Evolutionary conservation across 108 stramenopile genomes (phyloP).

Genomic region (Aurantiochytrium sp.): DNA sequence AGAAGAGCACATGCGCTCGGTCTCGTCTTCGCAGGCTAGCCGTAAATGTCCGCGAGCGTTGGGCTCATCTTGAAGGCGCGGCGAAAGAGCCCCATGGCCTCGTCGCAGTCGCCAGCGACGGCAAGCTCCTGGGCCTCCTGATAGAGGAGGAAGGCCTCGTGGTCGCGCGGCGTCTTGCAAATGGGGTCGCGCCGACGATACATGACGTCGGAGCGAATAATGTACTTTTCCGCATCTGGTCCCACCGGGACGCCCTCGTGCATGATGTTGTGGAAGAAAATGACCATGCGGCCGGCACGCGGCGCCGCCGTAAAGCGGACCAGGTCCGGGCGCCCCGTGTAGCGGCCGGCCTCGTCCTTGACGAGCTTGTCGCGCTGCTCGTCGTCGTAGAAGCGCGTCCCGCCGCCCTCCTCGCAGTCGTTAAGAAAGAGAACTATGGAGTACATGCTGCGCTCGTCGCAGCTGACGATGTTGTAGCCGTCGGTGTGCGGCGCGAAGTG

Average conservation of each 20-base stretch:
- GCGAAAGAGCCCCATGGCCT: conserved; percentile 5
- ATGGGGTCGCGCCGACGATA: conserved; percentile 21
- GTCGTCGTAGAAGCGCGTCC: conserved; percentile 36
- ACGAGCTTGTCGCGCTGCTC: conserved; percentile 12
- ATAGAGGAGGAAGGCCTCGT: conserved; percentile 33
- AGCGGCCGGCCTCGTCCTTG: not conserved
- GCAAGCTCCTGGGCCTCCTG: conserved; percentile 34
- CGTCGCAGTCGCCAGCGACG: not conserved
- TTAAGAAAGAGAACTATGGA: conserved; percentile 35
- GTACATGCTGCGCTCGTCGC: conserved; percentile 34
- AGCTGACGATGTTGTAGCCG: conserved; percentile 31
- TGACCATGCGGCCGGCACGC: conserved; percentile 30
- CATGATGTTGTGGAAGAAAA: conserved; percentile 36
- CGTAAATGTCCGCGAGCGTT: not conserved
- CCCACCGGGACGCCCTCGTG: conserved; percentile 34
- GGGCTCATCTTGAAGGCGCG: conserved; percentile 41
- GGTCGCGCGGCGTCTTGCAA: conserved; percentile 20
- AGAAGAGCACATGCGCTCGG: too few relatives aligned
- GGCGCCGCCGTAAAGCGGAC: conserved; percentile 31
- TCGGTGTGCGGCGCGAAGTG: conserved; percentile 43
- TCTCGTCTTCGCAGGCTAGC: not conserved
- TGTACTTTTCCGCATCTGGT: conserved; percentile 18
- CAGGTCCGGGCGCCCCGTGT: not conserved
- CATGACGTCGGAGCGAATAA: conserved; percentile 41
- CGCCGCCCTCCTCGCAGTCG: conserved; percentile 13